These are phyloP conservation scores for Xylariaceae sp. DNA, from an alignment of 2,329 filamentous ascomycete species.

Conservation along the genomic window DNA sequence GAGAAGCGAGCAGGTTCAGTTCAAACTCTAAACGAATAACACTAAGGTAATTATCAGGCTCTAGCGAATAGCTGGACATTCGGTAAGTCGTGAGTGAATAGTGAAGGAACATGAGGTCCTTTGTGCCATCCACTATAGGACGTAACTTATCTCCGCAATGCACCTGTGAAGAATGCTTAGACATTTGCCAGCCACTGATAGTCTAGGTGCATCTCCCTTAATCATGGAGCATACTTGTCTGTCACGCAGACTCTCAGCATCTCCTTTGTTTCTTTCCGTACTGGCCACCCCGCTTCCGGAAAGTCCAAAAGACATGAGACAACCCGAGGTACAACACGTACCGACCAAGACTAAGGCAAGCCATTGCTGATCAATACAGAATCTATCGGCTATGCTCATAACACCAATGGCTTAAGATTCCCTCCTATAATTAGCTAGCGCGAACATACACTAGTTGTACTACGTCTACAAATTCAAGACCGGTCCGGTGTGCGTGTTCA, in stretches of 20 bases:
- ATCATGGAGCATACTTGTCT: background rate
- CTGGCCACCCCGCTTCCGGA: background rate
- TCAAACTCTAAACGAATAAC: constrained; percentile 1
- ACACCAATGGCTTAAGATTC: background rate
- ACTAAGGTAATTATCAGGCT: background rate
- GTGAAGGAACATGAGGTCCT: no score
- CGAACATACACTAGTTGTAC: constrained; percentile 1
- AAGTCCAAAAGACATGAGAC: background rate
- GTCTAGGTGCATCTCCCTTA: background rate
- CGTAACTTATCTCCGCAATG: background rate
- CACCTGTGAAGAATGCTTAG: background rate
- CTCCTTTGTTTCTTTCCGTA: constrained; percentile 4
- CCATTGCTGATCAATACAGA: constrained; percentile 12
- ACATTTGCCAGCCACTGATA: background rate
- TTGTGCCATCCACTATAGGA: constrained; percentile 1
- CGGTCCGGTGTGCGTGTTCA: background rate
- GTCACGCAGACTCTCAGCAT: background rate
- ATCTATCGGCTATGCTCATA: background rate
- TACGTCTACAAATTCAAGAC: background rate
- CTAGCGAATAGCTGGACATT: constrained; percentile 18
- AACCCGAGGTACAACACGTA: background rate
- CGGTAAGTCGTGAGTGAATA: background rate
- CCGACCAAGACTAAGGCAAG: background rate
- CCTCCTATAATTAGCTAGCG: background rate
- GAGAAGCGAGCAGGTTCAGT: constrained; percentile 14